These are phyloP conservation scores for Phytophthora fragariae DNA, from an alignment of 352 stramenopile species.

Conservation along the genomic window DNA sequence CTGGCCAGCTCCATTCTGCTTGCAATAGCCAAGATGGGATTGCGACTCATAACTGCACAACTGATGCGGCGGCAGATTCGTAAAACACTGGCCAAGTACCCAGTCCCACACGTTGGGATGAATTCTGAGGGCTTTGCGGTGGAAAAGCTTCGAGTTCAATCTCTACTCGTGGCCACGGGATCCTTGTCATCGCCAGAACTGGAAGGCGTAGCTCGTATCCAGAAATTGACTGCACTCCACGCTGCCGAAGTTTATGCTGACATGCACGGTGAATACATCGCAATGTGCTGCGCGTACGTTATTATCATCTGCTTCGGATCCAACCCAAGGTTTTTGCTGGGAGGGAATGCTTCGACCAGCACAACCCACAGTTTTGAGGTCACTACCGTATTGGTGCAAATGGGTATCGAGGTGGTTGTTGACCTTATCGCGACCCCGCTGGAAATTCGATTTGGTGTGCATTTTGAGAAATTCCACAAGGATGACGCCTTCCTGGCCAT, in stretches of 20 bases:
- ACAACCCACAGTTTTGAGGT: slow-evolving; percentile 18
- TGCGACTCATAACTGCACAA: slow-evolving; percentile 16
- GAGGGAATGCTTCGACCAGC: slow-evolving; percentile 20
- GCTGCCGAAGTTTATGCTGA: slow-evolving; percentile 57
- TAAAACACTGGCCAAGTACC: slow-evolving; percentile 14
- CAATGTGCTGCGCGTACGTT: slow-evolving; percentile 43
- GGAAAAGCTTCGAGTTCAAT: slow-evolving; percentile 1
- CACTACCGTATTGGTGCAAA: slow-evolving; percentile 32
- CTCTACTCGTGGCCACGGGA: background rate
- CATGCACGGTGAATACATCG: slow-evolving; percentile 64
- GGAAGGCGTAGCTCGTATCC: slow-evolving; percentile 20
- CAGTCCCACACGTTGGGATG: background rate
- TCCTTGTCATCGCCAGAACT: slow-evolving; percentile 21
- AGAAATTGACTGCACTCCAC: slow-evolving; percentile 39
- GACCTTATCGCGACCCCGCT: slow-evolving; percentile 36
- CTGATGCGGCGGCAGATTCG: slow-evolving; percentile 14
- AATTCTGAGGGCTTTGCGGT: background rate
- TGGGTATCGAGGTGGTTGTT: slow-evolving; percentile 35
- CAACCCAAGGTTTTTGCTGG: slow-evolving; percentile 22
- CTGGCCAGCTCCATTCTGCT: slow-evolving; percentile 24
- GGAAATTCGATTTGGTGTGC: slow-evolving; percentile 26
- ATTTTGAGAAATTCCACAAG: slow-evolving; percentile 37
- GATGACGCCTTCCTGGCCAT: slow-evolving; percentile 38
- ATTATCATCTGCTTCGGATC: slow-evolving; percentile 34
- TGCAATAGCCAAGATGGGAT: slow-evolving; percentile 25